Percentiles rank a stretch among this genome's conserved stretches.
phyloP scores from a whole-genome alignment of 2,329 filamentous ascomycete species.

The Amylocarpus encephaloides region DNA sequence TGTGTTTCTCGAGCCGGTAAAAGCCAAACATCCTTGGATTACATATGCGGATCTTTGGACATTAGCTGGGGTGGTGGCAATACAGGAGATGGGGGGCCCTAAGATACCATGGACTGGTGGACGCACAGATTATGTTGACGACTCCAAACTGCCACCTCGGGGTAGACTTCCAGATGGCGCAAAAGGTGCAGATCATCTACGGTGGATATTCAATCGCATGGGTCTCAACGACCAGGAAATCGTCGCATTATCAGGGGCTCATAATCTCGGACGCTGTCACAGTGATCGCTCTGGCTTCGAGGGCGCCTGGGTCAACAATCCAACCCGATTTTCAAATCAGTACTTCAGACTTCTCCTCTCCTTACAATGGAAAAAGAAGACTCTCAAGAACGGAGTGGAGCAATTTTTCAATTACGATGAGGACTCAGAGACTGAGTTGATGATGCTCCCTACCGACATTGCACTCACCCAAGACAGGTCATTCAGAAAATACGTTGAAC shows the following conservation, averaged over 20 bases:
- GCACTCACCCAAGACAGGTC: conserved; percentile 46
- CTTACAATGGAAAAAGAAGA: conserved; percentile 49
- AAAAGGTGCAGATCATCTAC: conserved; percentile 47
- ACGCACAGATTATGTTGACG: conserved; percentile 56
- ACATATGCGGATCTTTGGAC: conserved; percentile 63
- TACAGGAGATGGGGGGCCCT: conserved; percentile 55
- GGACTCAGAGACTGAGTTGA: conserved; percentile 47
- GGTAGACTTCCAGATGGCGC: conserved; percentile 50
- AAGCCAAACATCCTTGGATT: conserved; percentile 53
- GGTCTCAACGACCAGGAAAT: conserved; percentile 56
- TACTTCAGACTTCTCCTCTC: conserved; percentile 48
- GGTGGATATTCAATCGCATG: conserved; percentile 53
- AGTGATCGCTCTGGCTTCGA: conserved; percentile 50
- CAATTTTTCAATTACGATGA: conserved; percentile 57
- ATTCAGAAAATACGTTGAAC: conserved; percentile 51
- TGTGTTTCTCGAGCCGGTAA: conserved; percentile 57
- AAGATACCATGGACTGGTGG: conserved; percentile 50
- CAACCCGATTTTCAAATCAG: conserved; percentile 52
- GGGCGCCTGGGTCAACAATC: conserved; percentile 53
- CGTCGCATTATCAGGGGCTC: conserved; percentile 49
- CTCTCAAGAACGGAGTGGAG: conserved; percentile 43
- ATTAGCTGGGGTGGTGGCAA: conserved; percentile 51
- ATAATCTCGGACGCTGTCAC: conserved; percentile 51
- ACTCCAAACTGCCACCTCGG: conserved; percentile 50
- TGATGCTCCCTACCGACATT: conserved; percentile 63